Evolutionary conservation across 305 asterid genomes (phyloP).

Genomic region (Fraxinus ornus): DNA sequence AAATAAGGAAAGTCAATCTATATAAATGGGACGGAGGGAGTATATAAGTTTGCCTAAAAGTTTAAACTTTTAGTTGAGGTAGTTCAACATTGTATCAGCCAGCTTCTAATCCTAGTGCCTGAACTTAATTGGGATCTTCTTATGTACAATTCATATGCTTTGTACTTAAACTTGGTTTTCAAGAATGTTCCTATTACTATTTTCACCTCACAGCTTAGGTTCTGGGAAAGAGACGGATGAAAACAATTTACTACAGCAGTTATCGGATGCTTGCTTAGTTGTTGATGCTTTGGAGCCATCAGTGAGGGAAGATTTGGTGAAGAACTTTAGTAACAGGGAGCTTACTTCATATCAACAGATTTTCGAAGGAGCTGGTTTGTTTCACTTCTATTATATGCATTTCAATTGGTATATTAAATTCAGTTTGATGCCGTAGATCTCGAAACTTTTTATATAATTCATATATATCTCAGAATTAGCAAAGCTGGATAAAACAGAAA

Average conservation of each 20-base stretch:
- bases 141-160: neutral
- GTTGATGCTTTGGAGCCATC: conserved; percentile 99
- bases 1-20: no score
- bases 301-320: conserved; percentile 90
- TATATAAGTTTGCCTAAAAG: neutral
- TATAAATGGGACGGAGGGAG: no score
- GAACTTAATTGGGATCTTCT: neutral
- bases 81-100: neutral
- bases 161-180: conserved; percentile 11
- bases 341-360: conserved; percentile 94
- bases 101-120: neutral
- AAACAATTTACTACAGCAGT: conserved; percentile 77
- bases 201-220: conserved; percentile 74
- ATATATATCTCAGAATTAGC: conserved; percentile 62
- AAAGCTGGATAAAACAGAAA: conserved; percentile 89
- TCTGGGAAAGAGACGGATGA: conserved; percentile 94
- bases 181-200: conserved; percentile 14
- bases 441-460: conserved; percentile 15
- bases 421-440: conserved; percentile 25
- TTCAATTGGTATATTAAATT: conserved; percentile 23
- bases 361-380: conserved; percentile 97
- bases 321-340: conserved; percentile 82
- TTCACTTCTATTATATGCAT: conserved; percentile 15
- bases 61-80: neutral
- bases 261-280: conserved; percentile 94